phyloP scores from a whole-genome alignment of 108 stramenopile genomes.

The Skeletonema grethae region DNA sequence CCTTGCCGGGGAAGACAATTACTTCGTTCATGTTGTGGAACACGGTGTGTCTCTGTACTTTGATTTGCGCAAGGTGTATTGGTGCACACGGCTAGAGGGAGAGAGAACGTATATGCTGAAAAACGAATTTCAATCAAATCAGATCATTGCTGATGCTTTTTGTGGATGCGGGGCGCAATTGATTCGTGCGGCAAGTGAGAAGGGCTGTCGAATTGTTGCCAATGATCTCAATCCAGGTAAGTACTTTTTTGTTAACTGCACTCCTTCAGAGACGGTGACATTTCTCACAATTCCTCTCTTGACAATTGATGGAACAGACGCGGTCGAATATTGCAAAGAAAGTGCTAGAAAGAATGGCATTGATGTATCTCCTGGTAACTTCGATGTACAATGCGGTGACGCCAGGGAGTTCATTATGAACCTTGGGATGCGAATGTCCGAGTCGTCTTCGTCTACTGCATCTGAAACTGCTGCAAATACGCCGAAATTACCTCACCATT shows the following conservation, averaged over 20 bases:
- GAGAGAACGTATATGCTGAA: slow-evolving; percentile 84
- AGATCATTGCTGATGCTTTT: slow-evolving; percentile 89
- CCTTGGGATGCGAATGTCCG: slow-evolving; percentile 47
- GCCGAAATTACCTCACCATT: slow-evolving; percentile 67
- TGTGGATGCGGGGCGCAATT: slow-evolving; percentile 97
- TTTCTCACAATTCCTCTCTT: neutral
- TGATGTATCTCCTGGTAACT: slow-evolving; percentile 12
- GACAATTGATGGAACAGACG: slow-evolving; percentile 18
- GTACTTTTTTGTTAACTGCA: neutral
- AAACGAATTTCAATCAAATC: slow-evolving; percentile 52
- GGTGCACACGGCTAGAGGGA: slow-evolving; percentile 89
- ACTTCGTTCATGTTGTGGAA: slow-evolving; percentile 75
- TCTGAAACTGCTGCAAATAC: slow-evolving; percentile 5
- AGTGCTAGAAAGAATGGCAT: slow-evolving; percentile 59
- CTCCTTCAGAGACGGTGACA: neutral
- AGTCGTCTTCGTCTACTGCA: slow-evolving; percentile 6
- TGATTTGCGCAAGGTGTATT: slow-evolving; percentile 94
- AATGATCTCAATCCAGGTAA: slow-evolving; percentile 91
- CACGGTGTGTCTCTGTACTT: slow-evolving; percentile 79
- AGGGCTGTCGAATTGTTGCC: slow-evolving; percentile 62
- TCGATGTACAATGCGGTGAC: slow-evolving; percentile 61
- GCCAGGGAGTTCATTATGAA: slow-evolving; percentile 81
- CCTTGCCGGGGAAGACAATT: slow-evolving; percentile 81
- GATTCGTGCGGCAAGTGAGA: slow-evolving; percentile 63
- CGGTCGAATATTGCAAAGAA: slow-evolving; percentile 55